Base-by-base conservation (phyloP, 192 early-diverging fungal species). In the Rhizoclosmatium sp. region DNA sequence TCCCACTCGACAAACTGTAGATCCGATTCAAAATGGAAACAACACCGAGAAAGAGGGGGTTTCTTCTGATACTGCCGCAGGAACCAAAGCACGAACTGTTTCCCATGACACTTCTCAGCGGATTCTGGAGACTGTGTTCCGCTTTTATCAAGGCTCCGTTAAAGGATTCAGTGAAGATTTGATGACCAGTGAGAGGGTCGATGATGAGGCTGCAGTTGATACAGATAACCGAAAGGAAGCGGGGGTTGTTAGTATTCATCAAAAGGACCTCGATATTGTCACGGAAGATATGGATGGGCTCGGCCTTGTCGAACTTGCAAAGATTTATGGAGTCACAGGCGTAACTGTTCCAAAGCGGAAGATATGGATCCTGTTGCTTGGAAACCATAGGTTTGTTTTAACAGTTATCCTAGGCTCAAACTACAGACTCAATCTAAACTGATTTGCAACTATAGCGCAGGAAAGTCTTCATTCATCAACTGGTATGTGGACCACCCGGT, bases 401-500 rank as follows among this genome's bases (percentile, higher is more conserved):
- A 31, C 31, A 31, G 31, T 31, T 31, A 31, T 31, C 31, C 40
- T 40, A 65, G 21, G 45, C 74, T 44, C 19, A 58, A 76, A 41
- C 9, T 47, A 79, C 65, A 51, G 49, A 70, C 48, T 14, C 48
- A 47, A 47, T 23, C 48, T 2, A 51, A 47, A 14, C 40, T 70
- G 44, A 19, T 70, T 10, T 39, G 68, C 14, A 70, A 70, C 46
- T 47, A 70, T 31, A 31, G 31, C 31, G 44, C 59, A n/a, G 40
- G 59, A 65, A 64, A 62, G 21, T 42, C 46, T 1, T 41, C 3
- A 1, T 64, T 49, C 59, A 64, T 64, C 49, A 75, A 75, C 65
- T 42, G 74, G 74, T 75, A 65, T 59, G 47, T 51, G n/a, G 74
- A 64, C 46, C 21, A 19, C 21, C 61, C 59, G n/a, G 74, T 75